Base-by-base conservation (phyloP, 495 filamentous ascomycete species). In the Glonium stellatum region DNA sequence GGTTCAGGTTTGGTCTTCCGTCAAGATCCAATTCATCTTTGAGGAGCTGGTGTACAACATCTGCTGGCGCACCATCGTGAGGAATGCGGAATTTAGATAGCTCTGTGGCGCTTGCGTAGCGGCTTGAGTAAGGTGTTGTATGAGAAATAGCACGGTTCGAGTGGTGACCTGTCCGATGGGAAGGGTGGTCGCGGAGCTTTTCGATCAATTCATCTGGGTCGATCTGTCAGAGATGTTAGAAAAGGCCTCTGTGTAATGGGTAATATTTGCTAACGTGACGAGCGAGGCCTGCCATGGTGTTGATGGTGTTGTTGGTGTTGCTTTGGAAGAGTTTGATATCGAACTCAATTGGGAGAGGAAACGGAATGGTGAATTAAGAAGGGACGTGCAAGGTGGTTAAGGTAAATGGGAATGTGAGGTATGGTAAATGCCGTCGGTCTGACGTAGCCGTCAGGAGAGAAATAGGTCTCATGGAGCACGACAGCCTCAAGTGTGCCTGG, bases 1-100 rank as follows among this genome's bases (percentile, higher is more conserved):
- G 72, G 63, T 89, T 90, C 56, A 89, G 70, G 63, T 86, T 88
- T 0, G 86, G 85, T n/a, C 77, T 57, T 34, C 87, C 86, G 67
- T 89, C 87, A 0, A 89, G 77, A 69, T 89, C 86, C 0, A 90
- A 70, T 65, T 90, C 87, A 68, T 90, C 87, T 53, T 82, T 84
- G 56, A 90, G 77, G 68, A 89, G 76, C 60, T 88, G 83, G 57
- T 85, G 81, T 0, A 85, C 84, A 0, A 79, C 78, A 59, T 87
- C 84, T 12, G 82, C 79, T 0, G 83, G 81, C 0, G 82, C 79
- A 18, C 86, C 86, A 42, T 84, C 66, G 15, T 79, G 63, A 0
- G 86, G 85, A 25, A 90, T 81, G 47, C 72, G 72, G 72, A 82
- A 89, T 63, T 88, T 89, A 39, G 84, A 79, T n/a, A 88, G 82